These are phyloP conservation scores for Euptelea pleiosperma DNA, from an alignment of 164 flowering plant genomes.

Conservation along the genomic window DNA sequence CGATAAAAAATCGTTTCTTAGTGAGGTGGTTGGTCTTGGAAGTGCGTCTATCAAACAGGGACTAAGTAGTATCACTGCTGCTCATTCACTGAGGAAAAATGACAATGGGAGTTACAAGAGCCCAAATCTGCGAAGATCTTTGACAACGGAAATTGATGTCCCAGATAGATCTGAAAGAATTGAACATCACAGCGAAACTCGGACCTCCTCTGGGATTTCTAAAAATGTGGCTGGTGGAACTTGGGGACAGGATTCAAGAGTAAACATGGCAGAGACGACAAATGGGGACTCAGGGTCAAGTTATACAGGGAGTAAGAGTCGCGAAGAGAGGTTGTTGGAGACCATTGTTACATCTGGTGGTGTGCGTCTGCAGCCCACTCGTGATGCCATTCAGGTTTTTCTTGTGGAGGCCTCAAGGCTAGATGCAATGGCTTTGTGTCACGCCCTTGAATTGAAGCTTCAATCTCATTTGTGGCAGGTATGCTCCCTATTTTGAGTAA, in stretches of 20 bases:
- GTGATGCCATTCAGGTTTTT: slow-evolving; percentile 86
- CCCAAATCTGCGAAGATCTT: slow-evolving; percentile 73
- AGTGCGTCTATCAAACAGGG: slow-evolving; percentile 91
- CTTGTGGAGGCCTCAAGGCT: slow-evolving; percentile 79
- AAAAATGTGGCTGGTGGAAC: slow-evolving; percentile 43
- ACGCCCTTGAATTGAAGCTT: slow-evolving; percentile 80
- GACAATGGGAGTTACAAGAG: slow-evolving; percentile 79
- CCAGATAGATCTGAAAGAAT: slow-evolving; percentile 53
- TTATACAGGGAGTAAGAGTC: slow-evolving; percentile 47
- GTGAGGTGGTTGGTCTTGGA: slow-evolving; percentile 92
- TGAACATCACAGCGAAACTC: slow-evolving; percentile 35
- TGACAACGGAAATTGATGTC: slow-evolving; percentile 58
- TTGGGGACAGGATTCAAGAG: slow-evolving; percentile 59
- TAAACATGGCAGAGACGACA: slow-evolving; percentile 26
- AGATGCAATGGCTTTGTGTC: slow-evolving; percentile 70
- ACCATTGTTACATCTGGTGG: slow-evolving; percentile 93
- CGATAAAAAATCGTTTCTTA: slow-evolving; percentile 84
- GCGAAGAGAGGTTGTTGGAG: slow-evolving; percentile 83
- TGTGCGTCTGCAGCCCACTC: slow-evolving; percentile 91
- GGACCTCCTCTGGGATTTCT: slow-evolving; percentile 38
- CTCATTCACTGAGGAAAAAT: slow-evolving; percentile 53
- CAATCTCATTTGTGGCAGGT: slow-evolving; percentile 94
- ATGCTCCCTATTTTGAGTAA: slow-evolving; percentile 11
- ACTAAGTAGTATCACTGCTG: slow-evolving; percentile 56
- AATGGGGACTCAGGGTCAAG: slow-evolving; percentile 50